phyloP scores from a whole-genome alignment of 306 rosid species.

The Malus asiatica region DNA sequence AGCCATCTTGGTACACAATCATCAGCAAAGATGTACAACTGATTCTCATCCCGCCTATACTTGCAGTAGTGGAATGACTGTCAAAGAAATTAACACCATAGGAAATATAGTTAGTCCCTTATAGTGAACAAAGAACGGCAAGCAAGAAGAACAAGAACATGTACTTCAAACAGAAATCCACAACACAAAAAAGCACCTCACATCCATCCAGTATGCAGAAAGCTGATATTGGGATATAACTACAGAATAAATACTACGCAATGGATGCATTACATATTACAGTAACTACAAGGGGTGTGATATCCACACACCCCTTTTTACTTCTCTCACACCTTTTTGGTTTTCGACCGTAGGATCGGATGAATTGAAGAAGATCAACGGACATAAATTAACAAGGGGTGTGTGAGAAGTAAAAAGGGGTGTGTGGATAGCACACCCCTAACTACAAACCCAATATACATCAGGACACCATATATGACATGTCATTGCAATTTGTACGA shows the following conservation, averaged over 20 bases:
- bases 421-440: no score
- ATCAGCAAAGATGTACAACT: slow-evolving; percentile 88
- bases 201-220: background rate
- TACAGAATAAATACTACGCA: background rate
- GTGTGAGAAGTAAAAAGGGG: no score
- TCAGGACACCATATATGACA: background rate
- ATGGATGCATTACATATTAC: background rate
- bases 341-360: no score
- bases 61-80: slow-evolving; percentile 99
- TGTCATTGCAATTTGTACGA: background rate
- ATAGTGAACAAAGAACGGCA: background rate
- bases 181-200: background rate
- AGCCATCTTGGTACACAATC: slow-evolving; percentile 98
- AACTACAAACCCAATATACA: background rate
- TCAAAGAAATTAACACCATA: slow-evolving; percentile 19
- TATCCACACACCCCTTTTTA: no score
- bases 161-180: background rate
- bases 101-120: slow-evolving; percentile 2
- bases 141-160: background rate
- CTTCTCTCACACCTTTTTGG: no score
- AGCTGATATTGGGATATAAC: background rate
- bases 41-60: slow-evolving; percentile 93
- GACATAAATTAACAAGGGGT: no score
- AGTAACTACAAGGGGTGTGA: background rate
- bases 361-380: no score